phyloP scores from a whole-genome alignment of 192 early-diverging fungal species.

The Kickxella alabastrina region DNA sequence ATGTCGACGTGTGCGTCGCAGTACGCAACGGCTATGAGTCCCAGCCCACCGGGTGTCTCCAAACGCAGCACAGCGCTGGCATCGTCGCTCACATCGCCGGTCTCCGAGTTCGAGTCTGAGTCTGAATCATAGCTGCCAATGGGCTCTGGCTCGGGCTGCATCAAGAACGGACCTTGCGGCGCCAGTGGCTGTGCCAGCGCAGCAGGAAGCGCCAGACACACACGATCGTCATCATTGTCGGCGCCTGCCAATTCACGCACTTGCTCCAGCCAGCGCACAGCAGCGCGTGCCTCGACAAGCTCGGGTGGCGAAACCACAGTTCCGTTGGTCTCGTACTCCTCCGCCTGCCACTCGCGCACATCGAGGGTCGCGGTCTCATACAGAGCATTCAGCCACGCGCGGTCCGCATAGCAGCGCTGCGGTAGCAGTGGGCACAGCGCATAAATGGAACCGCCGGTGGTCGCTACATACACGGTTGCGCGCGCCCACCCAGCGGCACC shows the following conservation, averaged over 20 bases:
- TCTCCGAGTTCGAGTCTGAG: constrained; percentile 16
- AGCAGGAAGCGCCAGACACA: constrained; percentile 25
- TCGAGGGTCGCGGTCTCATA: constrained; percentile 36
- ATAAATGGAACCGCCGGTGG: constrained; percentile 68
- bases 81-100: constrained; percentile 24
- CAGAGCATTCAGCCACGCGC: constrained; percentile 33
- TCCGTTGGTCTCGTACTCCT: constrained; percentile 37
- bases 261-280: constrained; percentile 24
- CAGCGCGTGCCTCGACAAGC: constrained; percentile 34
- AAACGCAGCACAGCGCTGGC: constrained; percentile 35
- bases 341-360: constrained; percentile 50
- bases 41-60: constrained; percentile 45
- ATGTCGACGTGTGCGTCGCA: constrained; percentile 61
- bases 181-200: constrained; percentile 11
- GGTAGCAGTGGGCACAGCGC: constrained; percentile 78
- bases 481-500: constrained; percentile 60
- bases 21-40: constrained; percentile 57
- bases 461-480: constrained; percentile 66
- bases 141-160: constrained; percentile 47
- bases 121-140: constrained; percentile 6
- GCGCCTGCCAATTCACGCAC: constrained; percentile 13
- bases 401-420: constrained; percentile 29
- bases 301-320: constrained; percentile 36
- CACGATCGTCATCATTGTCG: constrained; percentile 8
- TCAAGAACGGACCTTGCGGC: constrained; percentile 48